phyloP scores from a whole-genome alignment of 2,329 filamentous ascomycete species.

The Fusarium chuoi region DNA sequence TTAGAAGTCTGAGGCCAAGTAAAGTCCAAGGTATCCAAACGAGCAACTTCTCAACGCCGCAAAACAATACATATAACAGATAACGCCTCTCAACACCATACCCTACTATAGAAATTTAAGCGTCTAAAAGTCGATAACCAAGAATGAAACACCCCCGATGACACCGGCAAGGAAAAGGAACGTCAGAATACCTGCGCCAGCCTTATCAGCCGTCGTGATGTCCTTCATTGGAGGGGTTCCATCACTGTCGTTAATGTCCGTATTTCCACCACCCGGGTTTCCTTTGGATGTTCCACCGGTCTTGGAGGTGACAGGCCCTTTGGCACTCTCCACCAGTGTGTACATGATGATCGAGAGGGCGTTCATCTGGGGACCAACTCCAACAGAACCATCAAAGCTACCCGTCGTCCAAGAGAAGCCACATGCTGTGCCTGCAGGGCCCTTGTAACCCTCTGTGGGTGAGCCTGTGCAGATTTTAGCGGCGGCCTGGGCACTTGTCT shows the following conservation, averaged over 20 bases:
- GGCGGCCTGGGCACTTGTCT: conserved; percentile 62
- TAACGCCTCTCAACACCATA: conserved; percentile 1
- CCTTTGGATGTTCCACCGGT: conserved; percentile 70
- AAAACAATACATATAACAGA: neutral
- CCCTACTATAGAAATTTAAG: neutral
- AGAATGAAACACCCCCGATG: conserved; percentile 58
- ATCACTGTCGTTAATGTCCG: conserved; percentile 44
- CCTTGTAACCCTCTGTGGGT: conserved; percentile 55
- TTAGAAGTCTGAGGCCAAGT: neutral
- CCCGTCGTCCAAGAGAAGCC: conserved; percentile 72
- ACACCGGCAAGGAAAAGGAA: conserved; percentile 60
- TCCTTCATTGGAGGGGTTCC: conserved; percentile 24
- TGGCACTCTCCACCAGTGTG: conserved; percentile 59
- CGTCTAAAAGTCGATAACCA: conserved; percentile 17
- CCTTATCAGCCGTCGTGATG: conserved; percentile 62
- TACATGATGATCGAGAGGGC: conserved; percentile 72
- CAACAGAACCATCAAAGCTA: conserved; percentile 67
- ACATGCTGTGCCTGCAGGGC: conserved; percentile 69
- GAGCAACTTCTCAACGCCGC: conserved; percentile 9
- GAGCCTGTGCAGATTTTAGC: conserved; percentile 62
- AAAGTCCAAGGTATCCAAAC: conserved; percentile 7
- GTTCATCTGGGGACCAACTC: conserved; percentile 77
- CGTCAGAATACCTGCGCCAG: conserved; percentile 67
- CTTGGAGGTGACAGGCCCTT: conserved; percentile 60
- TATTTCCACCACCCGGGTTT: conserved; percentile 58